A percentile compares a stretch with the other conserved stretches of the same genome.
These are phyloP conservation scores for Termitomyces sp. DNA, from an alignment of 1,284 basidiomycete genomes.

Conservation along the genomic window DNA sequence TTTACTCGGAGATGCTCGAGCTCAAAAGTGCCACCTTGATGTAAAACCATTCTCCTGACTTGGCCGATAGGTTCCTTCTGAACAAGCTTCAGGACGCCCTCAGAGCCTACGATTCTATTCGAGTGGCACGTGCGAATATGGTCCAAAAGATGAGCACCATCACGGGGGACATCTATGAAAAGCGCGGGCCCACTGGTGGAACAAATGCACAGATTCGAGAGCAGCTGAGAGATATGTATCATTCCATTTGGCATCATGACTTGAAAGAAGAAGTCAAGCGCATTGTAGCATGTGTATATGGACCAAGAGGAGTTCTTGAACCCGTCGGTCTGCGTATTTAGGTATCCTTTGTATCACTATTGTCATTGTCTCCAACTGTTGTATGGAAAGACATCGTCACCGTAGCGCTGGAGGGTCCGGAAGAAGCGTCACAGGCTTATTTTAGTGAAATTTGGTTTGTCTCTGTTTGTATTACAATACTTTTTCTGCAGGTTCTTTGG, in stretches of 20 bases:
- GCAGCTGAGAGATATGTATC: constrained; percentile 36
- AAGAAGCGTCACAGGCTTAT: too few species aligned
- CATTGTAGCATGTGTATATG: constrained; percentile 18
- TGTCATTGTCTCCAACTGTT: not conserved
- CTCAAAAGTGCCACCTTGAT: constrained; percentile 38
- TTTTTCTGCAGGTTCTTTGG: too few species aligned
- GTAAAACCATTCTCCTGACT: constrained; percentile 27
- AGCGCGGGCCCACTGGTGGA: constrained; percentile 26
- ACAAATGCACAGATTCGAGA: constrained; percentile 23
- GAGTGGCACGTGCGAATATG: constrained; percentile 42
- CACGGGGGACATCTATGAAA: constrained; percentile 41
- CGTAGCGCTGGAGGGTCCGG: too few species aligned
- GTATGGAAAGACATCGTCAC: not conserved
- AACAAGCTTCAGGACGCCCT: constrained; percentile 32
- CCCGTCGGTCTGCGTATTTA: not conserved
- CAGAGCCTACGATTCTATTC: constrained; percentile 37
- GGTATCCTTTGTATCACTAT: not conserved
- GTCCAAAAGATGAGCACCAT: constrained; percentile 35
- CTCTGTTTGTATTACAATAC: too few species aligned
- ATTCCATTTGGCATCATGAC: constrained; percentile 45
- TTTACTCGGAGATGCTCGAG: constrained; percentile 43
- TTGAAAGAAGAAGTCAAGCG: constrained; percentile 30
- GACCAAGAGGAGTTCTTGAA: constrained; percentile 1
- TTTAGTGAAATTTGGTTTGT: too few species aligned
- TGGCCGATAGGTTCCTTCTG: not conserved